A percentile compares a stretch with the other conserved stretches of the same genome.
Conservation (phyloP, 306 rosid species). For the Luffa aegyptiaca region DNA sequence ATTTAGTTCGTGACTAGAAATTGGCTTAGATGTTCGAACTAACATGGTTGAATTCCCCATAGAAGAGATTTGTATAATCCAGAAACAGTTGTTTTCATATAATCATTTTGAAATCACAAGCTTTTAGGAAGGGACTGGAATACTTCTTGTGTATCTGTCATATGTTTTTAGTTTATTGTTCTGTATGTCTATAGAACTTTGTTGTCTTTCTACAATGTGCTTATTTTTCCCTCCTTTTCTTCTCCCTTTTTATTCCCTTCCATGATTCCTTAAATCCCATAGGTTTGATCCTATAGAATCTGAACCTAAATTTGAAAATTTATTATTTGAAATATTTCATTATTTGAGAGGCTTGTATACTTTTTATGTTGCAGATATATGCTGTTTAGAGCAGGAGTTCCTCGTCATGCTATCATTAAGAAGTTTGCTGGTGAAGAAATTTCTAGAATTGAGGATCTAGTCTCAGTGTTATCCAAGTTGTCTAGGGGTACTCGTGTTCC, state of each 20-base stretch:
- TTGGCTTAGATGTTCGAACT: too few species aligned
- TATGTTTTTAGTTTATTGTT: conserved; percentile 6
- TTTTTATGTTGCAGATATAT: conserved; percentile 55
- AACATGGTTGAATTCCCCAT: not conserved
- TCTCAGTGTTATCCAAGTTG: conserved; percentile 56
- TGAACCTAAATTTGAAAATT: not conserved
- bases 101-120: not conserved
- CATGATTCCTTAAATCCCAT: not conserved
- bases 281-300: not conserved
- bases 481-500: conserved; percentile 88
- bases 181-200: conserved; percentile 7
- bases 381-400: conserved; percentile 89
- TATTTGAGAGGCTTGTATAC: conserved; percentile 9
- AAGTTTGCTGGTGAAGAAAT: conserved; percentile 91
- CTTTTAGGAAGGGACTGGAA: not conserved
- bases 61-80: not conserved
- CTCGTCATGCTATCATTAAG: conserved; percentile 89
- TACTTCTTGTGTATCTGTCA: not conserved
- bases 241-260: not conserved
- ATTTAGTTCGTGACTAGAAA: too few species aligned
- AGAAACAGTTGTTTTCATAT: not conserved
- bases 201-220: conserved; percentile 4
- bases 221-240: not conserved
- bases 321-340: not conserved
- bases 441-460: conserved; percentile 59